These are phyloP conservation scores for Phytophthora fragariae DNA, from an alignment of 352 stramenopile species.

Conservation along the genomic window DNA sequence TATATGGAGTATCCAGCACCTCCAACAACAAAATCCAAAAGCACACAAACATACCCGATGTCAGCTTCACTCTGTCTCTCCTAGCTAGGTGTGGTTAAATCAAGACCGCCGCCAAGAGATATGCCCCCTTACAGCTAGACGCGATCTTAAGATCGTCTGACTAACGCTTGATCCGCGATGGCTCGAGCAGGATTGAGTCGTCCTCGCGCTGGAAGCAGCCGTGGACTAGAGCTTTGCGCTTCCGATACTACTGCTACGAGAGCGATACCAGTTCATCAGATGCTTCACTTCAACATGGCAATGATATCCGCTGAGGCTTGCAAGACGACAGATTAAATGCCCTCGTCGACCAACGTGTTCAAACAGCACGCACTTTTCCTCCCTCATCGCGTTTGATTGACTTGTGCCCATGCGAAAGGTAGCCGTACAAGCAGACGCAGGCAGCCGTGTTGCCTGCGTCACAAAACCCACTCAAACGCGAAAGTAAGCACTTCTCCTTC, in stretches of 20 bases:
- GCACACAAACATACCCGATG: too few relatives aligned
- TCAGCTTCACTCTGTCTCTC: too few relatives aligned
- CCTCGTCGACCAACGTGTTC: background rate
- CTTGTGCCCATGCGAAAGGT: slow-evolving; percentile 10
- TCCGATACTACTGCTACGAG: too few relatives aligned
- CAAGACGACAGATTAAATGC: background rate
- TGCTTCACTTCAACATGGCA: background rate
- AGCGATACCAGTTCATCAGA: background rate
- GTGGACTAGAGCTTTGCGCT: too few relatives aligned
- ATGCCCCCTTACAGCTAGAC: background rate
- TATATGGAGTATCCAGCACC: too few relatives aligned
- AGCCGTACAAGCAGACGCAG: slow-evolving; percentile 8
- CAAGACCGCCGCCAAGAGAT: background rate
- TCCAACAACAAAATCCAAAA: background rate
- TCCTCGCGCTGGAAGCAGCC: too few relatives aligned
- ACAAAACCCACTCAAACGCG: background rate
- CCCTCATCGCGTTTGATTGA: background rate
- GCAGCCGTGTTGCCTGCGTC: background rate
- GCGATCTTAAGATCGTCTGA: too few relatives aligned
- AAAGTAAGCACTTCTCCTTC: slow-evolving; percentile 9
- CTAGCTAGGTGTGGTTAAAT: background rate
- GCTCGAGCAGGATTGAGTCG: too few relatives aligned
- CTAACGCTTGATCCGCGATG: too few relatives aligned
- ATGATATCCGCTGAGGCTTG: background rate
- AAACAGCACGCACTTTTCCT: background rate